Conservation (phyloP, 2,329 filamentous ascomycete genomes). For the Zopfia rhizophila region DNA sequence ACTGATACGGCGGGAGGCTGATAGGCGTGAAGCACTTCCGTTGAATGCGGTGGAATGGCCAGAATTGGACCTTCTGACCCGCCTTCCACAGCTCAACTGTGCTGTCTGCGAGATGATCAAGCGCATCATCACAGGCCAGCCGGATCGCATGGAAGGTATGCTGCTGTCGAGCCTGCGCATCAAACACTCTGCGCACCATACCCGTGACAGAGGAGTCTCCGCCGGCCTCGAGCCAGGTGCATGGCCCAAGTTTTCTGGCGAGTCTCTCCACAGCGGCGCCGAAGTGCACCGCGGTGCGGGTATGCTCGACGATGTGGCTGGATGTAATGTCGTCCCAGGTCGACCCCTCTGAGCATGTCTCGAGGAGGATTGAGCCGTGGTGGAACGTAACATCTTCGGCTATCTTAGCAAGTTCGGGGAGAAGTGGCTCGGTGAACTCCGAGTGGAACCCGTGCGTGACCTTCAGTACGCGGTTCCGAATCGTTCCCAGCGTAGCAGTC, state of each 20-base stretch:
- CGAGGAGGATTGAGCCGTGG: slow-evolving; percentile 43
- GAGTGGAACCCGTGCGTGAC: slow-evolving; percentile 38
- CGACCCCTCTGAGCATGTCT: slow-evolving; percentile 27
- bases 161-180: not conserved
- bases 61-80: slow-evolving; percentile 50
- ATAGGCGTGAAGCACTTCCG: not conserved
- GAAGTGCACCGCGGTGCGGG: slow-evolving; percentile 59
- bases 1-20: slow-evolving; percentile 43
- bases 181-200: slow-evolving; percentile 43
- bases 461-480: too few species aligned
- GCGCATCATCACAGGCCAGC: slow-evolving; percentile 2
- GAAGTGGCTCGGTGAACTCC: slow-evolving; percentile 37
- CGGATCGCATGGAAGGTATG: slow-evolving; percentile 19
- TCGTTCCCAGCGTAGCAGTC: too few species aligned
- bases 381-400: slow-evolving; percentile 40
- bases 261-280: slow-evolving; percentile 56
- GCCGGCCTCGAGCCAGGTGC: slow-evolving; percentile 35
- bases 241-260: slow-evolving; percentile 28
- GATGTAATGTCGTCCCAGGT: slow-evolving; percentile 2
- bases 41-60: slow-evolving; percentile 51
- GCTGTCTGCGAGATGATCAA: slow-evolving; percentile 32
- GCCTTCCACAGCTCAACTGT: slow-evolving; percentile 54
- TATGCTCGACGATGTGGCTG: slow-evolving; percentile 48
- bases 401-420: slow-evolving; percentile 22
- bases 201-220: slow-evolving; percentile 31